Evolutionary conservation across 1,139 yeast genomes (phyloP).

Genomic region (Suhomyces wounanorum): DNA sequence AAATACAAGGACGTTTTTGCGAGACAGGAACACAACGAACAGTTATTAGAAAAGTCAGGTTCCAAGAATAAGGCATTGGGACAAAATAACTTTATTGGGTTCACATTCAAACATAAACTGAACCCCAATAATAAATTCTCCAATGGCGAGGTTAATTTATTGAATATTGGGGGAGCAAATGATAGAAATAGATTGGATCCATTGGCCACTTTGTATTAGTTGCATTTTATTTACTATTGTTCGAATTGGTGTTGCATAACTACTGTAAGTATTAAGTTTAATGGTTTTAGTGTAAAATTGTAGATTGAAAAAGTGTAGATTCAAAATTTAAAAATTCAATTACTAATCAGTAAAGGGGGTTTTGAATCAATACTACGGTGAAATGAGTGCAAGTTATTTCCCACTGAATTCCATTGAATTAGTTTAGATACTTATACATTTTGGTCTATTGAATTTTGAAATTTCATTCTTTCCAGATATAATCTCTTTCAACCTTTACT

Average conservation of each 20-base stretch:
- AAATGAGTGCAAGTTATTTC: not conserved
- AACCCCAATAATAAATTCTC: constrained; percentile 58
- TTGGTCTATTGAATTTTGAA: not conserved
- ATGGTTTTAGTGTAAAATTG: not conserved
- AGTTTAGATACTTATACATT: not conserved
- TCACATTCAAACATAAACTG: constrained; percentile 89
- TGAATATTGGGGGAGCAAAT: constrained; percentile 26
- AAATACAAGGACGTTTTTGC: constrained; percentile 96
- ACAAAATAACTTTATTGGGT: constrained; percentile 77
- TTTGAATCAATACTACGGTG: not conserved
- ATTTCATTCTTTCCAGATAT: constrained; percentile 49
- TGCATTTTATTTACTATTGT: not conserved
- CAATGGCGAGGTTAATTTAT: constrained; percentile 43
- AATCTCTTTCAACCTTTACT: constrained; percentile 53
- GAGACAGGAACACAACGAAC: constrained; percentile 82
- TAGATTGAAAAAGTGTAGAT: no score
- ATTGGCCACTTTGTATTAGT: constrained; percentile 47
- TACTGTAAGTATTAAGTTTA: not conserved
- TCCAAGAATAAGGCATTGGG: constrained; percentile 39
- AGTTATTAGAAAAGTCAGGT: constrained; percentile 60
- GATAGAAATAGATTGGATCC: constrained; percentile 39
- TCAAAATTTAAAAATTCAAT: no score
- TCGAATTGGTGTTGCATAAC: constrained; percentile 4
- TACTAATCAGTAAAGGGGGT: no score
- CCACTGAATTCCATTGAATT: not conserved